Evolutionary conservation across 2,329 filamentous ascomycete species (phyloP), one percentile per base, ranked within the genome.

Genomic region (Fusarium anguioides): DNA sequence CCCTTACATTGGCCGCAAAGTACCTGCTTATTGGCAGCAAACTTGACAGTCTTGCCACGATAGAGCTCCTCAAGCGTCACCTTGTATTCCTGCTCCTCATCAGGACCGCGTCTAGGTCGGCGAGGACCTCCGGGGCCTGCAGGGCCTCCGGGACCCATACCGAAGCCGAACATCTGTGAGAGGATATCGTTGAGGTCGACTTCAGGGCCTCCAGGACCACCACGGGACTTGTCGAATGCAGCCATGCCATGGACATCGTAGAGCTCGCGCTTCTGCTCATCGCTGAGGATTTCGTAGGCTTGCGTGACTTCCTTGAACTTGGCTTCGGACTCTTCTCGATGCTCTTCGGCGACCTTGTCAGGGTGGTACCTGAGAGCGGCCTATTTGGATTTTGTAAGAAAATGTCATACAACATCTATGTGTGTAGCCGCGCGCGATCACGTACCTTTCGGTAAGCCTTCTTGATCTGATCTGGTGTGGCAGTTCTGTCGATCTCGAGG

Each of bases 1-100:
- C 96, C 96, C 77, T 94, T 95, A 83, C 96, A 99, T 73, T 89
- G 86, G 60, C 86, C 86, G 81, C 96, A 99, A 64, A 97, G 84
- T 64, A 97, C 87, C 75, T 97, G 95, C 83, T 98, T 98, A 75
- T 94, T 96, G 75, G 92, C 96, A 10, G 93, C 90, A 78, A 99
- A 97, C 81, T 96, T 96, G 75, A 97, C 96, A 1, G 96, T 97
- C 85, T 98, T 97, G 74, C 96, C 96, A 82, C 97, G 97, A 86
- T 98, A 99, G 29, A 99, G 85, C 79, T 99, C 96, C 78, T 98
- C 96, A 60, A 99, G 82, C 4, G 89, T 91, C 58, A 98, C 92
- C 77, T 94, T 90, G 81, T 99, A 98, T 72, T 93, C 88, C 74
- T 97, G 93, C 77, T 97, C 91, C 78, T 97, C 95, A 70, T 94